phyloP scores from a whole-genome alignment of 352 stramenopile genomes.

The Globisporangium iwayamae region DNA sequence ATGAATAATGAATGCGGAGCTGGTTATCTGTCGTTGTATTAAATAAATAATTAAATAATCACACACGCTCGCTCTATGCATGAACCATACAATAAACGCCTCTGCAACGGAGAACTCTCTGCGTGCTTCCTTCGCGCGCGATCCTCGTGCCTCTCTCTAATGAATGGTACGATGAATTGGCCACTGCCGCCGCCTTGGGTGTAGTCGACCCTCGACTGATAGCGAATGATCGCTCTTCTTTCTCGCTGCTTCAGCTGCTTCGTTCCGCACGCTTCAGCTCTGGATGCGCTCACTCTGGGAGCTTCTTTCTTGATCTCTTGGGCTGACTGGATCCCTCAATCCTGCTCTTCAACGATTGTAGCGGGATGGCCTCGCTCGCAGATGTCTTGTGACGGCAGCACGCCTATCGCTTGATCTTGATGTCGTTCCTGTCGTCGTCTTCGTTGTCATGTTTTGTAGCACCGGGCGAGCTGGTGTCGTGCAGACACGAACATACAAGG shows the following conservation, averaged over 20 bases:
- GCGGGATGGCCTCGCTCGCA: not conserved
- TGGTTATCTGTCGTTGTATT: not conserved
- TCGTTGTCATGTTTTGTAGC: too few relatives aligned
- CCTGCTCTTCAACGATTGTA: not conserved
- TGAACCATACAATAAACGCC: not conserved
- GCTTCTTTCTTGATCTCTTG: not conserved
- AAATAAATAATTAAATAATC: slow-evolving; percentile 12
- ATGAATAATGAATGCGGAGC: not conserved
- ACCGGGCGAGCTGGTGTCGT: not conserved
- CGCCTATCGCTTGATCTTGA: not conserved
- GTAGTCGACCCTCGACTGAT: not conserved
- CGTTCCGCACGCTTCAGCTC: slow-evolving; percentile 2
- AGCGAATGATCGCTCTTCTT: not conserved
- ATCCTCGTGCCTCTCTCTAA: not conserved
- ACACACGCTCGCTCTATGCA: slow-evolving; percentile 1
- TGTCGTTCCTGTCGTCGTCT: not conserved
- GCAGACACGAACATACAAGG: not conserved
- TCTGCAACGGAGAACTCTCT: not conserved
- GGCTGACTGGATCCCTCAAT: not conserved
- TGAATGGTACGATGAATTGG: not conserved
- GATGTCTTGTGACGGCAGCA: not conserved
- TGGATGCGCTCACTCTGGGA: not conserved
- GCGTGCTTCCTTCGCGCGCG: slow-evolving; percentile 2
- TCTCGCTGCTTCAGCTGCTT: not conserved
- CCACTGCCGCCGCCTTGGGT: too few relatives aligned